A percentile compares a stretch with the other conserved stretches of the same genome.
Evolutionary conservation across 2,329 filamentous ascomycete genomes (phyloP).

Genomic region (Penicillium palitans): DNA sequence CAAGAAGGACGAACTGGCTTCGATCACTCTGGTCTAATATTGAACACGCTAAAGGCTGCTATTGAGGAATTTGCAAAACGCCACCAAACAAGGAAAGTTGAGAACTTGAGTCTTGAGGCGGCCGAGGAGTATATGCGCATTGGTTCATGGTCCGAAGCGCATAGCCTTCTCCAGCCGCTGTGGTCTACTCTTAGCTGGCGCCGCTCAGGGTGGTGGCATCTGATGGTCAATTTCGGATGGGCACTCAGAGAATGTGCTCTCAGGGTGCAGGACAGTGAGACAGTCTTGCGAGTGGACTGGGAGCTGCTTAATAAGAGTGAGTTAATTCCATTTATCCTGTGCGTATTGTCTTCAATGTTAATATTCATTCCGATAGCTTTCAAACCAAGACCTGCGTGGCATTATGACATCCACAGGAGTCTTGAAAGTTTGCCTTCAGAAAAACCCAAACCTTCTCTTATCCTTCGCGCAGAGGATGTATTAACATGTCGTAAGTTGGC

Average conservation of each 20-base stretch:
- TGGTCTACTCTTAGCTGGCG: conserved; percentile 62
- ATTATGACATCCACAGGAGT: conserved; percentile 51
- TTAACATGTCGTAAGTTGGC: conserved; percentile 49
- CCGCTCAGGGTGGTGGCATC: conserved; percentile 58
- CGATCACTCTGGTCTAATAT: conserved; percentile 54
- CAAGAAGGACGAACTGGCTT: conserved; percentile 46
- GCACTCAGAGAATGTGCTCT: conserved; percentile 56
- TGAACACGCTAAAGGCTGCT: conserved; percentile 50
- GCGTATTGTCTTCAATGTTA: conserved; percentile 5
- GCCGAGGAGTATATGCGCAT: conserved; percentile 55
- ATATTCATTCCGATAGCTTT: conserved; percentile 33
- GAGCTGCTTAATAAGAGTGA: conserved; percentile 51
- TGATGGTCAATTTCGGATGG: conserved; percentile 56
- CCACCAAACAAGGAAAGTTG: conserved; percentile 55
- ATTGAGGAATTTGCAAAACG: conserved; percentile 53
- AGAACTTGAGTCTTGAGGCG: conserved; percentile 56
- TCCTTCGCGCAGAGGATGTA: conserved; percentile 50
- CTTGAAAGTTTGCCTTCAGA: conserved; percentile 42
- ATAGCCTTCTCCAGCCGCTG: conserved; percentile 52
- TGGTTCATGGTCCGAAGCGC: conserved; percentile 53
- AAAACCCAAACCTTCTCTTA: conserved; percentile 47
- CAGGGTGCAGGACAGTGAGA: conserved; percentile 47
- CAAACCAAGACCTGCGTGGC: conserved; percentile 34
- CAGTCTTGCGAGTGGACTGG: conserved; percentile 57
- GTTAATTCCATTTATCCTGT: conserved; percentile 10